Evolutionary conservation across 1,284 basidiomycete species (phyloP).

Genomic region (Ceratobasidium sp.): DNA sequence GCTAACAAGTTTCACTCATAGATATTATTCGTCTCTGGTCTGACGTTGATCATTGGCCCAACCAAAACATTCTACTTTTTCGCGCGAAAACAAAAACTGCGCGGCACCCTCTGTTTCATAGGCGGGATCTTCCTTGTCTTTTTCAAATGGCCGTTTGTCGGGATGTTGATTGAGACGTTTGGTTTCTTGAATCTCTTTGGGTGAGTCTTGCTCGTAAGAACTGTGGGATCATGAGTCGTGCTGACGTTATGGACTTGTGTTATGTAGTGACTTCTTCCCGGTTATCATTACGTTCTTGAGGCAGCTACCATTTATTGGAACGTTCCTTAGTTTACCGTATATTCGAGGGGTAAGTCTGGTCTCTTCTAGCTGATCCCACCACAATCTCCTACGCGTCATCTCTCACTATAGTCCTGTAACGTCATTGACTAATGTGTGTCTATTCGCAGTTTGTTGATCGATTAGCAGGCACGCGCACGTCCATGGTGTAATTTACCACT

Average conservation of each 20-base stretch:
- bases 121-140: constrained; percentile 91
- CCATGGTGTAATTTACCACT: constrained; percentile 64
- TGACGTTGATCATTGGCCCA: constrained; percentile 94
- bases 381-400: not conserved
- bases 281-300: constrained; percentile 96
- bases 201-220: constrained; percentile 59
- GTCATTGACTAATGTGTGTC: not conserved
- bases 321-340: constrained; percentile 86
- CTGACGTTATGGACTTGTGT: constrained; percentile 12
- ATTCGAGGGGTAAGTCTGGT: constrained; percentile 62
- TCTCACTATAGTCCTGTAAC: no score
- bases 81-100: constrained; percentile 92
- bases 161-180: constrained; percentile 93
- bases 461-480: constrained; percentile 77
- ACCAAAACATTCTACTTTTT: constrained; percentile 99
- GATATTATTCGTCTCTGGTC: constrained; percentile 91
- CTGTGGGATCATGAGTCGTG: not conserved
- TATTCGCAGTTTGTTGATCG: constrained; percentile 71
- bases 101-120: constrained; percentile 93
- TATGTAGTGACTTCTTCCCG: constrained; percentile 95
- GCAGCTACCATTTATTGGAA: constrained; percentile 93
- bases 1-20: constrained; percentile 54
- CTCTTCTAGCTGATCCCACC: not conserved
- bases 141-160: constrained; percentile 91
- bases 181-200: constrained; percentile 98